Base-by-base conservation (phyloP, 768 basidiomycete species). In the Leccinellum rugosiceps region DNA sequence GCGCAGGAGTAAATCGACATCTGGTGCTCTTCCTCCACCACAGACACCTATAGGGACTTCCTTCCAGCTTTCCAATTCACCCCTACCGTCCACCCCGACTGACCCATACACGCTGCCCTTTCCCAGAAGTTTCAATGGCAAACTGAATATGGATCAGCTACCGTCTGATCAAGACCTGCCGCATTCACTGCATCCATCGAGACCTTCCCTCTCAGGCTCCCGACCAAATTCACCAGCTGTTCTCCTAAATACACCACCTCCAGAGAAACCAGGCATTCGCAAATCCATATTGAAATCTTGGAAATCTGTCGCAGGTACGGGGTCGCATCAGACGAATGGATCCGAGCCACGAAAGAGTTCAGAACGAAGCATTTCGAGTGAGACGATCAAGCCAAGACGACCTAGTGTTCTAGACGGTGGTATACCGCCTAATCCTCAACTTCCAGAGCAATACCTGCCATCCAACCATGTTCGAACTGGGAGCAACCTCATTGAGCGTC, bases 271-370 rank as follows among this genome's bases (percentile, higher is more conserved):
- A 9, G 75, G 71, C 25, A 75, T 75, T 50, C 82, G 85, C 44
- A 90, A 88, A 75, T 90, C 88, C 11, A 90, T 90, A 57, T 70
- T 90, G 61, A 88, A 89, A 68, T 75, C 77, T 10, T 83, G 81
- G 81, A 86, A 83, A 67, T 77, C 80, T 14, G 72, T 78, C 6
- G 74, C 79, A 10, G 72, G 74, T 5, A 65, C 67, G 1, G 68
- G 68, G 7, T 63, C 72, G 15, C 72, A 69, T 52, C 65, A 65
- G 28, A 55, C 64, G 23, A 73, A 68, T 56, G 58, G 67, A 7
- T 60, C 66, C 15, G 75, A 78, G 50, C 66, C 69, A 49, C 74
- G 76, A 32, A 65, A 72, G 61, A 76, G 75, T 63, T 64, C 75
- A 44, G 81, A 78, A 60, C 75, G 75, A 58, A 67, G 67, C 1